Conservation (phyloP, 805 yeast species). For the Metschnikowia noctiluminum region DNA sequence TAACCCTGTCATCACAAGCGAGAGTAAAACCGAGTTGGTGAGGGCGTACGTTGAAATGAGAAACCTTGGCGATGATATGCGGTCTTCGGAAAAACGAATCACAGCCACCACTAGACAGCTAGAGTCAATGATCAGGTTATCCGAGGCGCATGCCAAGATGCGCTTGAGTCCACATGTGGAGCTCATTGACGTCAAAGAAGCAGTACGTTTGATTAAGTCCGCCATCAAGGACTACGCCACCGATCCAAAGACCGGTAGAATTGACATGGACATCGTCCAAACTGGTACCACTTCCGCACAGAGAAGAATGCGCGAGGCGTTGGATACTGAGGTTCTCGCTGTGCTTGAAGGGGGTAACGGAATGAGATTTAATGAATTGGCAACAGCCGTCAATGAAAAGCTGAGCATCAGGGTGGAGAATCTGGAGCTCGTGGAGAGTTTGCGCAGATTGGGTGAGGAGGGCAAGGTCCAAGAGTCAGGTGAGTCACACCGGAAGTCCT, state of each 20-base stretch:
- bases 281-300: constrained; percentile 92
- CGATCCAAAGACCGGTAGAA: constrained; percentile 94
- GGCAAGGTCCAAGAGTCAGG: constrained; percentile 67
- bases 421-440: constrained; percentile 62
- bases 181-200: constrained; percentile 82
- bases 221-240: constrained; percentile 98
- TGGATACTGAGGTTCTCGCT: constrained; percentile 56
- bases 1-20: constrained; percentile 76
- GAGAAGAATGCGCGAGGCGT: constrained; percentile 70
- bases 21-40: constrained; percentile 82
- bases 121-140: constrained; percentile 89
- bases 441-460: constrained; percentile 68
- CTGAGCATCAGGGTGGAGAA: constrained; percentile 64
- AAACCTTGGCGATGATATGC: constrained; percentile 85
- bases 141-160: constrained; percentile 98
- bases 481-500: constrained; percentile 64
- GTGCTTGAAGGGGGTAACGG: constrained; percentile 49
- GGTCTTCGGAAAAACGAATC: constrained; percentile 82
- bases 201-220: constrained; percentile 85
- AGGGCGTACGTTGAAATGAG: constrained; percentile 90
- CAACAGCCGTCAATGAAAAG: constrained; percentile 62
- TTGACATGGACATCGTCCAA: constrained; percentile 95
- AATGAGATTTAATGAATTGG: constrained; percentile 57
- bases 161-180: constrained; percentile 71
- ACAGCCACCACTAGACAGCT: constrained; percentile 98